Percentiles rank a stretch among this genome's conserved stretches.
These are phyloP conservation scores for Bertia moriformis DNA, from an alignment of 2,329 filamentous ascomycete genomes.

Conservation along the genomic window DNA sequence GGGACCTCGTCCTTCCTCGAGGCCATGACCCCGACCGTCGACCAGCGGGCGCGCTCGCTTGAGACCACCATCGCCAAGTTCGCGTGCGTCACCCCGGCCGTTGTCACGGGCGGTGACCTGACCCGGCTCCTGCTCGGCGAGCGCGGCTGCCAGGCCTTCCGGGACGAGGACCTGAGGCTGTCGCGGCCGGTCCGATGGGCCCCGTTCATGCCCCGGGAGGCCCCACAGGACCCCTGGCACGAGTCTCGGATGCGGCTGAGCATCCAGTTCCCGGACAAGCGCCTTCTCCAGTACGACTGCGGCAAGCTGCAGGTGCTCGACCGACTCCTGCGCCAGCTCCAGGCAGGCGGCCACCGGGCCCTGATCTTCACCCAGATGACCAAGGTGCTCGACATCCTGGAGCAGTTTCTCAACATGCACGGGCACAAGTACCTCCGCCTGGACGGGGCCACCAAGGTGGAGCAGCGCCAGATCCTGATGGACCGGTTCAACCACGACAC, in stretches of 20 bases:
- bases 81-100: slow-evolving; percentile 79
- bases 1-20: slow-evolving; percentile 47
- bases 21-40: slow-evolving; percentile 59
- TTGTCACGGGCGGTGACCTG: slow-evolving; percentile 66
- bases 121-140: slow-evolving; percentile 51
- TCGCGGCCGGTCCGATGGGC: slow-evolving; percentile 39
- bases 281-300: slow-evolving; percentile 93
- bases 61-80: slow-evolving; percentile 73
- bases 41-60: slow-evolving; percentile 57
- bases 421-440: slow-evolving; percentile 91
- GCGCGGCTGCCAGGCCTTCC: slow-evolving; percentile 39
- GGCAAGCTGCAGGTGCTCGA: slow-evolving; percentile 89
- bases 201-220: slow-evolving; percentile 38
- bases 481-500: slow-evolving; percentile 93
- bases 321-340: slow-evolving; percentile 69
- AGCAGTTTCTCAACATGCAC: slow-evolving; percentile 95
- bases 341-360: slow-evolving; percentile 79
- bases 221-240: slow-evolving; percentile 70
- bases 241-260: slow-evolving; percentile 82
- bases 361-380: slow-evolving; percentile 99
- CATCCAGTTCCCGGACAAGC: slow-evolving; percentile 92
- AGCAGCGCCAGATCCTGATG: slow-evolving; percentile 86
- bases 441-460: slow-evolving; percentile 90
- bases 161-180: slow-evolving; percentile 38
- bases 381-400: slow-evolving; percentile 88